Evolutionary conservation across 768 basidiomycete species (phyloP).

Genomic region (Pseudohyphozyma bogoriensis): DNA sequence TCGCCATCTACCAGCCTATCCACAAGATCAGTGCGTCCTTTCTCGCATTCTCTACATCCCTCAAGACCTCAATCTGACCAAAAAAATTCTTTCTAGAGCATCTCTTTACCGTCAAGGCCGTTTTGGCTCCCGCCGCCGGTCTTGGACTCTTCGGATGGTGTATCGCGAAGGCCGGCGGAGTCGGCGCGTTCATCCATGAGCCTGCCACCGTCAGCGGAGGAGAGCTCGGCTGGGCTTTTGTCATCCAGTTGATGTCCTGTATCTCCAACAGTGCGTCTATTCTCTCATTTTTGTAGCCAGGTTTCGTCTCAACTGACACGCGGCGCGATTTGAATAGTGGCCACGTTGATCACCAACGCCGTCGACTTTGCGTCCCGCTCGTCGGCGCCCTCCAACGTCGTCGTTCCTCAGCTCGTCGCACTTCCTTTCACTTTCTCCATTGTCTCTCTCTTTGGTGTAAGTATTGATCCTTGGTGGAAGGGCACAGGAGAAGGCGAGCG

Average conservation of each 20-base stretch:
- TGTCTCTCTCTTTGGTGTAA: slow-evolving; percentile 53
- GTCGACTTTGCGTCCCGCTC: slow-evolving; percentile 52
- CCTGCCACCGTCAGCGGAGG: slow-evolving; percentile 56
- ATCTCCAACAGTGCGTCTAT: slow-evolving; percentile 68
- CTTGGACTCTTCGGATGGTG: slow-evolving; percentile 64
- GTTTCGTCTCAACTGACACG: too few species aligned
- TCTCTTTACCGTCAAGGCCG: slow-evolving; percentile 67
- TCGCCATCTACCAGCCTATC: slow-evolving; percentile 37
- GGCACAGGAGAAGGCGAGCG: background rate
- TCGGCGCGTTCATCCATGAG: slow-evolving; percentile 62
- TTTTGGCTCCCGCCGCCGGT: slow-evolving; percentile 60
- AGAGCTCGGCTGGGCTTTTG: slow-evolving; percentile 65
- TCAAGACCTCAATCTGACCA: too few species aligned
- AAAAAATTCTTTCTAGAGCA: slow-evolving; percentile 71
- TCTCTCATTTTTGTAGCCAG: background rate
- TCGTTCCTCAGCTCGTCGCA: slow-evolving; percentile 58
- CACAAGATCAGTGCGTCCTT: background rate
- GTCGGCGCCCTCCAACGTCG: slow-evolving; percentile 45
- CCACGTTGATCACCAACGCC: slow-evolving; percentile 47
- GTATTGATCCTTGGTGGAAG: background rate
- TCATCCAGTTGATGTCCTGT: slow-evolving; percentile 60
- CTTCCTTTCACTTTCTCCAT: slow-evolving; percentile 63
- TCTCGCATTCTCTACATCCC: slow-evolving; percentile 56
- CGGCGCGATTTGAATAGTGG: slow-evolving; percentile 9
- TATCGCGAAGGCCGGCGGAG: slow-evolving; percentile 63